These are phyloP conservation scores for cucumber (Cucumis sativus) DNA, from an alignment of 306 rosid species.

Conservation along the genomic window Cucumber_9930_V3 NC_026656.2:17376001-17376500, in stretches of 20 bases:
- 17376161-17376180: constrained; percentile 13
- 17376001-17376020: not conserved
- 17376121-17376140: constrained; percentile 65
- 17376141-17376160: constrained; percentile 67
- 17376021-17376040: not conserved
- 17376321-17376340: constrained; percentile 52
- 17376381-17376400: not conserved
- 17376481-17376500: not conserved
- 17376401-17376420: not conserved
- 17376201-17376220: constrained; percentile 6
- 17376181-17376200: constrained; percentile 12
- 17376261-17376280: constrained; percentile 85
- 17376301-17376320: constrained; percentile 87
- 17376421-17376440: no score
- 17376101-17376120: constrained; percentile 88
- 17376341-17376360: not conserved
- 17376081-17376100: not conserved
- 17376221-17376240: constrained; percentile 67
- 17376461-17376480: not conserved
- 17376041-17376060: not conserved
- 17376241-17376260: constrained; percentile 86
- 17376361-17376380: constrained; percentile 5
- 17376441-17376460: not conserved
- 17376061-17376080: not conserved
- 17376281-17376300: constrained; percentile 76